Conservation (phyloP, 2,329 filamentous ascomycete species). For the Fusarium tjaetaba region DNA sequence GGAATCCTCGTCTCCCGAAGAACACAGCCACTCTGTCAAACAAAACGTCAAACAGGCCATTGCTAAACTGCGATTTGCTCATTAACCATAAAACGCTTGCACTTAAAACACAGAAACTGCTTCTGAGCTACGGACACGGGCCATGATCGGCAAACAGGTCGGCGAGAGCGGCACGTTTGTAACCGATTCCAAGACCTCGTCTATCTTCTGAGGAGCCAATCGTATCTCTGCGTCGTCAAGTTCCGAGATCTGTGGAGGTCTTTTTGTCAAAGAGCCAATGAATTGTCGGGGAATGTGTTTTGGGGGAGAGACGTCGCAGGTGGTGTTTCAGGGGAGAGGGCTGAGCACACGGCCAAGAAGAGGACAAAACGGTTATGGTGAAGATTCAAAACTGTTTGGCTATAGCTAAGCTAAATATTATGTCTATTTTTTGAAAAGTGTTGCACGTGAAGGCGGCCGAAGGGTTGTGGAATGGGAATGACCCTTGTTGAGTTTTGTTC, state of each 20-base stretch:
- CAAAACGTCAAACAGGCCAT: conserved; percentile 2
- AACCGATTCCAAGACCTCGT: background rate
- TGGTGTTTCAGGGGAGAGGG: conserved; percentile 12
- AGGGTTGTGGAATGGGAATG: background rate
- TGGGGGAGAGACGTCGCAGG: background rate
- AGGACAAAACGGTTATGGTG: background rate
- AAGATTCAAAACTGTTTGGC: background rate
- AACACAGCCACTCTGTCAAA: conserved; percentile 16
- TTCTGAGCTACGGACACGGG: background rate
- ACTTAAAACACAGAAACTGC: background rate
- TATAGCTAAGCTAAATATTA: background rate
- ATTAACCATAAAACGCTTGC: background rate
- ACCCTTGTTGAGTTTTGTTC: background rate
- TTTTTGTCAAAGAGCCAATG: background rate
- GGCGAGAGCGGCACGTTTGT: background rate
- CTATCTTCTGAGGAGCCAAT: background rate
- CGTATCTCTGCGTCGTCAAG: background rate
- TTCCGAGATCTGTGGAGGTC: conserved; percentile 1
- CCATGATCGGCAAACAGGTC: background rate
- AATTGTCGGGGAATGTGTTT: background rate
- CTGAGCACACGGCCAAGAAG: background rate
- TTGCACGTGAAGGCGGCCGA: background rate
- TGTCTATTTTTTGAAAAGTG: background rate
- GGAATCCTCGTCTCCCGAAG: conserved; percentile 9
- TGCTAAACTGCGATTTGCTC: background rate